A percentile compares a stretch with the other conserved stretches of the same genome.
These are phyloP conservation scores for Emmonsiellopsis sp. DNA, from an alignment of 2,329 filamentous ascomycete genomes.

Conservation along the genomic window DNA sequence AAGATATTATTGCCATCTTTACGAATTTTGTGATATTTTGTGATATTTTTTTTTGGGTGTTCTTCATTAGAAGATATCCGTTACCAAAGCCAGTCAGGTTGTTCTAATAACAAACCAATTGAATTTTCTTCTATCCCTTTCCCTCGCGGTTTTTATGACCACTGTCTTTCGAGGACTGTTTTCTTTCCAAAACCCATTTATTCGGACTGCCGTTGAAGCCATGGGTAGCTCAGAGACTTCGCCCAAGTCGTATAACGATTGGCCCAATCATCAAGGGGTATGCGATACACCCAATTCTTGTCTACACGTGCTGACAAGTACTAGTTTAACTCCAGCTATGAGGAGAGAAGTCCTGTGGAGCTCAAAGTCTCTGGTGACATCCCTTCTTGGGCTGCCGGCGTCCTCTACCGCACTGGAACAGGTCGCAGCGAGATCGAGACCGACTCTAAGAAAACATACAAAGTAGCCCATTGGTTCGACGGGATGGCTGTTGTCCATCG, in stretches of 20 bases:
- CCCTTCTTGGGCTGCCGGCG: constrained; percentile 60
- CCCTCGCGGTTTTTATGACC: background rate
- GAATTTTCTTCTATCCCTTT: background rate
- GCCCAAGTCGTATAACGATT: constrained; percentile 29
- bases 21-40: too few relatives aligned
- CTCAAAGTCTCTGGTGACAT: constrained; percentile 57
- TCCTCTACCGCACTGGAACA: constrained; percentile 65
- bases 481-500: constrained; percentile 62
- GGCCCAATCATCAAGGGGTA: constrained; percentile 45
- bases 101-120: background rate
- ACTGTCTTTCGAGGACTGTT: too few relatives aligned
- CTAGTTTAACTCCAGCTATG: constrained; percentile 59
- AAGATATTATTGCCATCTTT: too few relatives aligned
- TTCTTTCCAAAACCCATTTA: background rate
- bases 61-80: too few relatives aligned
- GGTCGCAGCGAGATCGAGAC: constrained; percentile 56
- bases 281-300: constrained; percentile 13
- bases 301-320: constrained; percentile 3
- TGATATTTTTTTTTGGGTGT: too few relatives aligned
- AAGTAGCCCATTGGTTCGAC: constrained; percentile 71
- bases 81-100: too few relatives aligned
- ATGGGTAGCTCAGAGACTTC: constrained; percentile 1
- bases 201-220: background rate
- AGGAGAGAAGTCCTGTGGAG: constrained; percentile 56
- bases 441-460: constrained; percentile 47